Conservation (phyloP, 805 yeast genomes). For the Scheffersomyces ergatensis region DNA sequence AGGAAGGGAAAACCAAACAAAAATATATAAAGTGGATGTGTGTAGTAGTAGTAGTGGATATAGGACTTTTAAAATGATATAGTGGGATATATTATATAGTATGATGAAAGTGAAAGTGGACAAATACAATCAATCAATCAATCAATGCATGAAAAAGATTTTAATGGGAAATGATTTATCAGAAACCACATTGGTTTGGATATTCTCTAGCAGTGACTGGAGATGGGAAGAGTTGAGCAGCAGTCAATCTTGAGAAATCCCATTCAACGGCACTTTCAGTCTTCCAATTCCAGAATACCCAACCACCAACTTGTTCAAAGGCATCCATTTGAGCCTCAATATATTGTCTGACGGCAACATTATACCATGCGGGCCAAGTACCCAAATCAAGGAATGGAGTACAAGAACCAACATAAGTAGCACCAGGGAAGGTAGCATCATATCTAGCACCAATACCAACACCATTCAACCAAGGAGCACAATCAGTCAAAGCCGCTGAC, state of each 20-base stretch:
- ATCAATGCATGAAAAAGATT: no score
- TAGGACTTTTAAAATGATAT: no score
- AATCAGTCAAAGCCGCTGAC: conserved; percentile 90
- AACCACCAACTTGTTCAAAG: conserved; percentile 66
- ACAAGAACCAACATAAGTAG: conserved; percentile 62
- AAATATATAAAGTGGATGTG: no score
- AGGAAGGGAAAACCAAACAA: no score
- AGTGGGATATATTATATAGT: no score
- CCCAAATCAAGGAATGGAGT: conserved; percentile 21
- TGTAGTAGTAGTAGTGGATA: no score
- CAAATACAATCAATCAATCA: no score
- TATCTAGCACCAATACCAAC: conserved; percentile 80
- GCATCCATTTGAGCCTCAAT: conserved; percentile 93
- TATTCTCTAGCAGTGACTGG: conserved; percentile 69
- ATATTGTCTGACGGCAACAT: conserved; percentile 58
- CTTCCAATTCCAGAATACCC: conserved; percentile 95
- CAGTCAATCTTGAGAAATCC: conserved; percentile 68
- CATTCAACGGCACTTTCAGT: conserved; percentile 82
- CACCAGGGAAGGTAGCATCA: conserved; percentile 54
- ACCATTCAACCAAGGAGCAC: conserved; percentile 87
- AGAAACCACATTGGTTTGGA: conserved; percentile 61
- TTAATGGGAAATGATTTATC: no score
- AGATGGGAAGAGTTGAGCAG: conserved; percentile 69
- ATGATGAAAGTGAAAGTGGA: no score
- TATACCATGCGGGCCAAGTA: conserved; percentile 61